Evolutionary conservation across 208 protist genomes (phyloP), one percentile per base, ranked within the genome.

Genomic region (Phytomonas francai): DNA sequence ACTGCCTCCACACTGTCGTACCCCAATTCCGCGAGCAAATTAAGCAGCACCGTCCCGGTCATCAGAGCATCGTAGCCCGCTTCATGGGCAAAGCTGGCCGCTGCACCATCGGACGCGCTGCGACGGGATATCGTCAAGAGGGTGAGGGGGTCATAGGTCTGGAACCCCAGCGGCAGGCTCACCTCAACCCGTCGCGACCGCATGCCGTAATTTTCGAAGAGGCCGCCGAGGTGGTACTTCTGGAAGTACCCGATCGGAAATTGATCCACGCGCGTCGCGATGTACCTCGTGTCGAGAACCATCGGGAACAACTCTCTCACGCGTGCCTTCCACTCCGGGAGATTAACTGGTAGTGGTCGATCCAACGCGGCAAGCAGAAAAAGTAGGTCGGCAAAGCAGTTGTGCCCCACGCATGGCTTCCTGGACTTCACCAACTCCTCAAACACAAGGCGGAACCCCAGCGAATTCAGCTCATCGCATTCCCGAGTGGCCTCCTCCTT

Each of bases 341-440:
- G 67, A 30, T 59, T 68, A 29, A 63, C 76, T 39, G 85, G 85
- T 67, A 90, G 70, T 49, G 75, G 45, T 14, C 57, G 63, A 54
- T 91, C 83, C 25, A 89, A 63, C 27, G 73, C 69, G 14, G 65
- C 29, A 65, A 87, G 72, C 33, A 91, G 74, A 68, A 91, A 93
- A 49, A 93, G 81, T 64, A 86, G 65, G 67, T 93, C 88, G 25
- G 84, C 80, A 66, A 87, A 85, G 74, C 80, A 91, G 73, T 93
- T 91, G 74, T 93, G 88, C 54, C 85, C 88, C 16, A 93, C 85
- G 58, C 78, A 84, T 29, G 88, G 84, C 62, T 91, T 91, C 66
- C 59, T 22, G 68, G 77, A 83, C 61, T 76, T 70, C 59, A 84
- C 78, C 62, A 93, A 68, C 58, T 78, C 83, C 22, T 74, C 65